Base-by-base conservation (phyloP, 2,329 filamentous ascomycete genomes). In the Ophiostoma ips region DNA sequence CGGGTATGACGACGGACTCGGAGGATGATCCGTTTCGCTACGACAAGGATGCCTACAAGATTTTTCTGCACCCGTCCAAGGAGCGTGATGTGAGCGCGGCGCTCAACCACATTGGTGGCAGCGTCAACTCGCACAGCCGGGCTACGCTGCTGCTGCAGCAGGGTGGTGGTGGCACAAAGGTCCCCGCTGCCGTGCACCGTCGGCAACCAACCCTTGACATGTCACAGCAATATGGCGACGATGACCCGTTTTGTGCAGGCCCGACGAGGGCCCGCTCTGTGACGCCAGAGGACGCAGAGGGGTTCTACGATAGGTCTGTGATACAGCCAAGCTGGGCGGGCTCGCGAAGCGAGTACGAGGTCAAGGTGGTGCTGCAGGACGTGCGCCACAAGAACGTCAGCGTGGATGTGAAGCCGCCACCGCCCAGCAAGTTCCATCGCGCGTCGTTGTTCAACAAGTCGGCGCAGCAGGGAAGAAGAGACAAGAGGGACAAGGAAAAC, bases 11-110 rank as follows among this genome's bases (percentile, higher is more conserved):
- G 3, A 64, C 63, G 24, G 64, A 61, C 6, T 67, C 65, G 0
- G 63, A 64, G 31, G 59, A 63, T 1, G 69, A 73, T 37, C 70
- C 67, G 0, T 75, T 74, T 59, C 62, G 63, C 45, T 74, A 71
- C 52, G 71, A 73, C 55, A 62, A 59, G 33, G 61, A 62, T 9
- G 53, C 59, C 2, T 70, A 70, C 53, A 63, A 60, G 13, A 52
- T 61, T 10, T 68, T 68, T 36, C 55, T 71, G 9, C 60, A 63
- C 8, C 58, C 64, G 4, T 60, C 63, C 1, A 64, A 63, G 50
- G 70, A 73, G 53, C 61, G 65, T 50, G 68, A 73, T 11, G 62
- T 72, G 13, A 72, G 68, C 50, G 62, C 57, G 21, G 65, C 63
- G 8, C 62, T 72, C 18, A 63, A 62, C 28, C 60, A 58, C 18